Conservation (phyloP, 179 eudicot genomes). For the Carnegiea gigantea region DNA sequence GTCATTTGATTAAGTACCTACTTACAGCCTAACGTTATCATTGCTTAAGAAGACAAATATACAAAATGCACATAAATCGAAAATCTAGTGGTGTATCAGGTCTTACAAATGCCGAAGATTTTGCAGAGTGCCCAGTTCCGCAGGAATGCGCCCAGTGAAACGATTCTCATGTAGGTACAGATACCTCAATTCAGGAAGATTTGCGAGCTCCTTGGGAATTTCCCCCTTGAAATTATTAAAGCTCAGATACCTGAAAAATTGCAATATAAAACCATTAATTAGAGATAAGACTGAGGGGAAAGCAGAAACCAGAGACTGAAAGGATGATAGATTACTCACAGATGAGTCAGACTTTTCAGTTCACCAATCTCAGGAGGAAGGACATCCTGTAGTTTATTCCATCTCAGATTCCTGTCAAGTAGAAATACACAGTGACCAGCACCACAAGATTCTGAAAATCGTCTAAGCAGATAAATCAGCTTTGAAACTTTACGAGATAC, state of each 20-base stretch:
- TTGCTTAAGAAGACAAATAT: no score
- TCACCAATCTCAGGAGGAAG: constrained; percentile 97
- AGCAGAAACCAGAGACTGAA: background rate
- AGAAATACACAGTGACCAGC: constrained; percentile 15
- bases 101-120: constrained; percentile 82
- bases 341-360: constrained; percentile 88
- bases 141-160: constrained; percentile 81
- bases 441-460: background rate
- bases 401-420: constrained; percentile 77
- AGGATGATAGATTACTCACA: constrained; percentile 51
- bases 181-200: constrained; percentile 83
- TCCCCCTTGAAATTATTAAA: constrained; percentile 95
- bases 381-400: constrained; percentile 96
- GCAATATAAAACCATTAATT: constrained; percentile 4
- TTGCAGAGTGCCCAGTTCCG: constrained; percentile 84
- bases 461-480: background rate
- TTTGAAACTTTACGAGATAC: background rate
- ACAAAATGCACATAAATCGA: background rate
- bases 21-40: no score
- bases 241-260: constrained; percentile 67
- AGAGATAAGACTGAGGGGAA: constrained; percentile 6
- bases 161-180: constrained; percentile 92
- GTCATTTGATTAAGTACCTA: background rate
- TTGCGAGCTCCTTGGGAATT: constrained; percentile 91
- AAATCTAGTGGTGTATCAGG: constrained; percentile 2